Base-by-base conservation (phyloP, 352 stramenopile genomes). In the Blastocystis sp. region DNA sequence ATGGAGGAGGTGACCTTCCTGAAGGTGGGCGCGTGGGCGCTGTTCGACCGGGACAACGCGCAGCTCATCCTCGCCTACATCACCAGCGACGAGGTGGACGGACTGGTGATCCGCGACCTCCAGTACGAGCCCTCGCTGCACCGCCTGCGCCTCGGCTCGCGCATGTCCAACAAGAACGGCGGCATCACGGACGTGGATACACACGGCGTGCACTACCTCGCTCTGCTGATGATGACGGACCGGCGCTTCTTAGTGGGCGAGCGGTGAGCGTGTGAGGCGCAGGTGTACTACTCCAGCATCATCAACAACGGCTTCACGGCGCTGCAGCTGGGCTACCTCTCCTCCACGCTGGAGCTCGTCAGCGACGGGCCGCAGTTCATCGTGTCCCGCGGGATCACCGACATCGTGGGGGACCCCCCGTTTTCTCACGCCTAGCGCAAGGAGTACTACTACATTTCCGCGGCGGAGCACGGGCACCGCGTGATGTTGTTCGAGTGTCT, bases 221-320 rank as follows among this genome's bases (percentile, higher is more conserved):
- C 52, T 9, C 65, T 84, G 14, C 1, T 69, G 34, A 84, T 84
- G 74, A 28, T 84, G 28, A 17, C 56, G 56, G 69, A 84, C 56
- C n/a, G 34, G 14, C 65, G 66, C 10, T 84, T 84, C 53, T 41
- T 84, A 19, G 74, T 84, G 17, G 23, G 7, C 28, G 3, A 21
- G 9, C 17, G 4, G 7, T 28, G 2, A 4, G 9, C 9, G 4
- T n/a, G 2, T 67, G 5, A 66, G 14, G 5, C 5, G 34, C 69
- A 84, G 74, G 56, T 67, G n/a, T 84, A 84, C 52, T 84, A 84
- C 23, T 84, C 74, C 0, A 84, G 74, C 23, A 70, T 84, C 66
- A 38, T 84, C 14, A 84, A 84, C 53, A 69, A 84, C 2, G 74
- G 74, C 5, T 84, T 48, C 61, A 84, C 74, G 11, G 74, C 74